phyloP scores from a whole-genome alignment of 306 rosid genomes.

The Sindora glabra region DNA sequence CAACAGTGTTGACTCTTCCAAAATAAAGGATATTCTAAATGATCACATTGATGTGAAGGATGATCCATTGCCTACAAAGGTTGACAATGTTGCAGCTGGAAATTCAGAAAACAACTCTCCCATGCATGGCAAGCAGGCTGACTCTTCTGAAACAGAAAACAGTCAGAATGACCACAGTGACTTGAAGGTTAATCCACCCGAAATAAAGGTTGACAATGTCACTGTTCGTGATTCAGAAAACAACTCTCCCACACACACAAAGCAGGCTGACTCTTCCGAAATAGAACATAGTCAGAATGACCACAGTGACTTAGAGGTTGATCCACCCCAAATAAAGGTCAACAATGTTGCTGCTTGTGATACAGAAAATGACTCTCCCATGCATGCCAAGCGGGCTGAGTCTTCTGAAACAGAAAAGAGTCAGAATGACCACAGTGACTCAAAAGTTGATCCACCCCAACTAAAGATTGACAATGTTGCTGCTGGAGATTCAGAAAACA shows the following conservation, averaged over 20 bases:
- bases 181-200: no score
- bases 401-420: constrained; percentile 13
- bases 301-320: not conserved
- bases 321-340: constrained; percentile 14
- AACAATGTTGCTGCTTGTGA: not conserved
- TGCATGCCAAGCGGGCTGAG: not conserved
- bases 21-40: not conserved
- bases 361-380: constrained; percentile 8
- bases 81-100: not conserved
- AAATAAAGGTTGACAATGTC: constrained; percentile 6
- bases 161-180: no score
- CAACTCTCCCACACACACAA: not conserved
- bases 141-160: no score
- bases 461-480: constrained; percentile 12
- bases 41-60: not conserved
- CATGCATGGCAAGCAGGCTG: not conserved
- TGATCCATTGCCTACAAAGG: constrained; percentile 16
- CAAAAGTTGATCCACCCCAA: constrained; percentile 14
- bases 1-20: not conserved
- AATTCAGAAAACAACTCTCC: constrained; percentile 8
- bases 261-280: not conserved
- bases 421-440: constrained; percentile 12
- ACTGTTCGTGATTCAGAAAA: not conserved
- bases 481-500: not conserved
- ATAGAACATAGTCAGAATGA: not conserved